phyloP scores from a whole-genome alignment of 2,329 filamentous ascomycete genomes.

The Stachybotrys chlorohalonatus region DNA sequence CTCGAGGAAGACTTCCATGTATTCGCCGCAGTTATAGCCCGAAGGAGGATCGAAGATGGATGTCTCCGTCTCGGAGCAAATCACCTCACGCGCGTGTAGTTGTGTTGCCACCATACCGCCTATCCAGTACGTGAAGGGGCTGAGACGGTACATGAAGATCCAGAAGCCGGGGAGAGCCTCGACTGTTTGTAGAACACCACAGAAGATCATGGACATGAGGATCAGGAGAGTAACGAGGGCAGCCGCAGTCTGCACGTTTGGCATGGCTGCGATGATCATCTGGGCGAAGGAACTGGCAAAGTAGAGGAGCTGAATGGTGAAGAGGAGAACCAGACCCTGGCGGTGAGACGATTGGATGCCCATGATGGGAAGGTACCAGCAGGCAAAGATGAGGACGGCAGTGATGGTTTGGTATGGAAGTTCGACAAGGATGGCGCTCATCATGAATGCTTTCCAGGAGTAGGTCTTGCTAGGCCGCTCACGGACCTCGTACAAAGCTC shows the following conservation, averaged over 20 bases:
- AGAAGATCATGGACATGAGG: constrained; percentile 46
- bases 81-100: constrained; percentile 42
- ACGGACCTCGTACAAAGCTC: neutral
- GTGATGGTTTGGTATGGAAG: constrained; percentile 55
- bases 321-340: constrained; percentile 52
- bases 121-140: constrained; percentile 56
- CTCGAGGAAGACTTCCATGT: constrained; percentile 46
- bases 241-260: constrained; percentile 55
- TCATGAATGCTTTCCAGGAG: constrained; percentile 58
- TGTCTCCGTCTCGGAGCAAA: constrained; percentile 44
- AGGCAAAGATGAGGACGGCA: constrained; percentile 47
- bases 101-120: constrained; percentile 57
- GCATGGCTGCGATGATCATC: constrained; percentile 58
- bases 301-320: constrained; percentile 52
- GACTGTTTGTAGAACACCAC: constrained; percentile 49
- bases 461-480: constrained; percentile 25
- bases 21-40: constrained; percentile 27
- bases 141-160: constrained; percentile 61
- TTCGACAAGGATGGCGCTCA: constrained; percentile 57
- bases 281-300: constrained; percentile 60
- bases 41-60: constrained; percentile 54
- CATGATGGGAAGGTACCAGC: constrained; percentile 52
- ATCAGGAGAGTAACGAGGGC: constrained; percentile 49
- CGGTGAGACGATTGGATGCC: constrained; percentile 34
- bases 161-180: constrained; percentile 54